Conservation (phyloP, 352 stramenopile genomes). For the Phytophthora sojae region DNA sequence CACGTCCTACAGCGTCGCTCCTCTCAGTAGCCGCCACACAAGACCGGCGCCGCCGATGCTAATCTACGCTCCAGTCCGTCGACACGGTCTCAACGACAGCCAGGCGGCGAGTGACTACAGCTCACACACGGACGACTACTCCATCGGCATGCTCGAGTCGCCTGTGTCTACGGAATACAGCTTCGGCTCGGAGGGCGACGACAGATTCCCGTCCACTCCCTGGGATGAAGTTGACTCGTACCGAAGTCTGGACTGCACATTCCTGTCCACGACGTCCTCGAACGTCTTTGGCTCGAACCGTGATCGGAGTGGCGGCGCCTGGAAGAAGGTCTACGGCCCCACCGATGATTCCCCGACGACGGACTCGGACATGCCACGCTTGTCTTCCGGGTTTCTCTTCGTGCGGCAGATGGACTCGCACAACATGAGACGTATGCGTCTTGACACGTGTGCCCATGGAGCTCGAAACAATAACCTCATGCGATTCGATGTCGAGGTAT, state of each 20-base stretch:
- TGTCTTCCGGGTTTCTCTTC: slow-evolving; percentile 31
- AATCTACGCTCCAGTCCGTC: slow-evolving; percentile 32
- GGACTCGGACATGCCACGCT: slow-evolving; percentile 9
- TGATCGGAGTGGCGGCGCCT: slow-evolving; percentile 13
- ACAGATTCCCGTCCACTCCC: slow-evolving; percentile 24
- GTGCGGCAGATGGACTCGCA: slow-evolving; percentile 28
- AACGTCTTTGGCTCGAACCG: slow-evolving; percentile 40
- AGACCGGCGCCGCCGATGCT: slow-evolving; percentile 23
- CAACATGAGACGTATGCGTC: slow-evolving; percentile 26
- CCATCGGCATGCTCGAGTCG: slow-evolving; percentile 42
- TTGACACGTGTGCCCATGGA: slow-evolving; percentile 26
- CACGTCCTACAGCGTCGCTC: slow-evolving; percentile 32
- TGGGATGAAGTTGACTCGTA: slow-evolving; percentile 45
- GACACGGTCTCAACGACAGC: slow-evolving; percentile 17
- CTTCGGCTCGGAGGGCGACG: slow-evolving; percentile 33
- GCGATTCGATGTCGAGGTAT: slow-evolving; percentile 34
- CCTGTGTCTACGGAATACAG: slow-evolving; percentile 41
- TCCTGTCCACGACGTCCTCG: slow-evolving; percentile 38
- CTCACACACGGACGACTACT: slow-evolving; percentile 42
- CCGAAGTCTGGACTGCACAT: slow-evolving; percentile 31
- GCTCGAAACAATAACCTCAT: slow-evolving; percentile 18
- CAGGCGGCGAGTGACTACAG: slow-evolving; percentile 32
- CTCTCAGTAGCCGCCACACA: slow-evolving; percentile 32
- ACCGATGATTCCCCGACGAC: slow-evolving; percentile 9
- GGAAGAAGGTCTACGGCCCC: slow-evolving; percentile 37